Evolutionary conservation across 2,329 filamentous ascomycete species (phyloP).

Genomic region (Plenodomus tracheiphilus): DNA sequence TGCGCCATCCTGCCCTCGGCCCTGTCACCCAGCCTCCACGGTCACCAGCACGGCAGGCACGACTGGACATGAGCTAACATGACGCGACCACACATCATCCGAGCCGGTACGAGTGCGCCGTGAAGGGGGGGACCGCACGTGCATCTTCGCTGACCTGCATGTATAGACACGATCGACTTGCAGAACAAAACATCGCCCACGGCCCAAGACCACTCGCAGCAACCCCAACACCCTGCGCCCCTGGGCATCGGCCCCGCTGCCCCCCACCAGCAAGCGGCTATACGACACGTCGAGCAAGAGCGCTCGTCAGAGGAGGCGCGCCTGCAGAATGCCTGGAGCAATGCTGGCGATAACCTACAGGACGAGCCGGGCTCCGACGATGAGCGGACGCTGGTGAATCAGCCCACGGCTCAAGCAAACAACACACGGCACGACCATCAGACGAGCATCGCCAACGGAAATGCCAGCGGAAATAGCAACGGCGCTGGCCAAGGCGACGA

Average conservation of each 20-base stretch:
- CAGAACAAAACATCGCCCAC: constrained; percentile 83
- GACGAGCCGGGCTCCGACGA: constrained; percentile 64
- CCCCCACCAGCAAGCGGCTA: constrained; percentile 82
- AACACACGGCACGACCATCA: neutral
- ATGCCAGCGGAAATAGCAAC: neutral
- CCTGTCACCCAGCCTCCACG: neutral
- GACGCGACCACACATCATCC: constrained; percentile 60
- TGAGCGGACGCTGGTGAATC: constrained; percentile 45
- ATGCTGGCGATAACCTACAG: constrained; percentile 40
- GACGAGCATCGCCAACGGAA: neutral
- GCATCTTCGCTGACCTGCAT: constrained; percentile 22
- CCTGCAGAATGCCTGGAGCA: constrained; percentile 59
- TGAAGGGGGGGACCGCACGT: neutral
- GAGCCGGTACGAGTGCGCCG: constrained; percentile 52
- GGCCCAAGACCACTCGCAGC: constrained; percentile 75
- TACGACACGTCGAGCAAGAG: constrained; percentile 80
- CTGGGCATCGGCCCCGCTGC: constrained; percentile 62
- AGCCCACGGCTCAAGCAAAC: constrained; percentile 31
- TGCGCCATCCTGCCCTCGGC: neutral
- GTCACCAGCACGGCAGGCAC: constrained; percentile 12
- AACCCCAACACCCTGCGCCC: constrained; percentile 55
- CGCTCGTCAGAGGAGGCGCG: constrained; percentile 70
- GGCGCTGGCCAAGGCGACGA: constrained; percentile 47
- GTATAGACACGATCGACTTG: constrained; percentile 87
- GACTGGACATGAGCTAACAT: constrained; percentile 48